phyloP scores from a whole-genome alignment of 352 stramenopile species.

The Thalassiosira mediterranea region DNA sequence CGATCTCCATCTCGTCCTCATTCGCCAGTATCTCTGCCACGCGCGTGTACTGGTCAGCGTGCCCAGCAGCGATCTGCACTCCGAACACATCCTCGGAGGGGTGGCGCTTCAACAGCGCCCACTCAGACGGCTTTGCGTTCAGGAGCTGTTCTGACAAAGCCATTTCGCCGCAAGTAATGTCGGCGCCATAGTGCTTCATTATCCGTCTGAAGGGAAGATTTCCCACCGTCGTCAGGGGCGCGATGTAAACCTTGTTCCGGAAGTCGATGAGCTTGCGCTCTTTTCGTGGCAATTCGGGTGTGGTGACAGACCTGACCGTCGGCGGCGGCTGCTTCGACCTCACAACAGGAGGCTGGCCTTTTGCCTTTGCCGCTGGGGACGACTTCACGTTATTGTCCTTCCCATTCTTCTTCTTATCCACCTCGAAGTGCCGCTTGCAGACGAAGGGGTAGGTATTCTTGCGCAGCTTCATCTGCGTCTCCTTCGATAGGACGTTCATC shows the following conservation, averaged over 20 bases:
- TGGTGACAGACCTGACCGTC: neutral
- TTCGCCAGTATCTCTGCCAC: slow-evolving; percentile 92
- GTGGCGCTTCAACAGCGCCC: slow-evolving; percentile 96
- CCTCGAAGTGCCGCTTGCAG: slow-evolving; percentile 76
- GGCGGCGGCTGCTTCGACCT: neutral
- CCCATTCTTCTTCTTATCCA: slow-evolving; percentile 19
- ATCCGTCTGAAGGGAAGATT: slow-evolving; percentile 98
- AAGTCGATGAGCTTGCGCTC: slow-evolving; percentile 93
- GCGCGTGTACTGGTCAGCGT: slow-evolving; percentile 92
- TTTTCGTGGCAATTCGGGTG: slow-evolving; percentile 24
- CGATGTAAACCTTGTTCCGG: slow-evolving; percentile 97
- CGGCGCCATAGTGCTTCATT: slow-evolving; percentile 95
- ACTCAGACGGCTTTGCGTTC: slow-evolving; percentile 94
- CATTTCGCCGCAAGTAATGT: slow-evolving; percentile 99
- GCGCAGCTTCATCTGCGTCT: slow-evolving; percentile 86
- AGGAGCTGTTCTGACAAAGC: slow-evolving; percentile 93
- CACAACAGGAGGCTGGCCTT: no score
- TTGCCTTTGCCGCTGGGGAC: no score
- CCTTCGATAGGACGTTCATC: slow-evolving; percentile 88
- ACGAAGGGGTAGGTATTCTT: slow-evolving; percentile 93
- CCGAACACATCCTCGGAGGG: slow-evolving; percentile 97
- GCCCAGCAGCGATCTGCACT: slow-evolving; percentile 93
- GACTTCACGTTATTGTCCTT: slow-evolving; percentile 28
- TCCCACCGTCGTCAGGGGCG: slow-evolving; percentile 98
- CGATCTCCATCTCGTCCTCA: slow-evolving; percentile 87